Base-by-base conservation (phyloP, 306 rosid genomes). In the Vigna radiata region DNA sequence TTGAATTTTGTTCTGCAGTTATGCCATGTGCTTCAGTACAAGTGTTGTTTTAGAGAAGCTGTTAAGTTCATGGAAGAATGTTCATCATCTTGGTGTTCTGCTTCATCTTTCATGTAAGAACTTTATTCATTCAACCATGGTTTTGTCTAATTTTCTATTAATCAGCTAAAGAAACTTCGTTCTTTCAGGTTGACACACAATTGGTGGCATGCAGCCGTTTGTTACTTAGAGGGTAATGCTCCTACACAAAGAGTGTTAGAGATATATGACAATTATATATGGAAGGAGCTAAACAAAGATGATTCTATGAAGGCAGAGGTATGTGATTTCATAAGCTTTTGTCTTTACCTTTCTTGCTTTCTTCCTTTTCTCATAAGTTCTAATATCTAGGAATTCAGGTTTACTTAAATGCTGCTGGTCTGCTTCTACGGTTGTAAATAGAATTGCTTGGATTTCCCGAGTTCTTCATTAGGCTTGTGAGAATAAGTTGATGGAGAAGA, bases 151-250 rank as follows among this genome's bases (percentile, higher is more conserved):
- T 64, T 68, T 77, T 50, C 21, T 41, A n/a, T 69, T 69, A 60
- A 37, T 43, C 69, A 66, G 36, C 76, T 50, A 77, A 67, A 39
- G 63, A 64, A 29, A 47, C 54, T 1, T 4, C 23, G 8, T 46
- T 83, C 50, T 68, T 78, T 83, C 93, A 95, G 97, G 96, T 48
- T 95, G 77, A 88, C 98, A n/a, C 98, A 92, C 85, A 95, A 95
- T 81, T 92, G 98, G 97, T 95, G 98, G 97, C 98, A 95, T 86
- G 97, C 89, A 27, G 93, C 97, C 50, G 92, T 95, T 76, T 92
- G 98, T 79, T 90, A 87, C 89, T 68, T 95, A 77, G 98, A 95
- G 86, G 98, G 96, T 19, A 73, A 79, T 84, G 89, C 89, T 76
- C 89, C 90, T 21, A 80, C 31, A 27, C 79, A 89, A 77, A 87